Base-by-base conservation (phyloP, 768 basidiomycete species). In the Russula griseocarnosa region DNA sequence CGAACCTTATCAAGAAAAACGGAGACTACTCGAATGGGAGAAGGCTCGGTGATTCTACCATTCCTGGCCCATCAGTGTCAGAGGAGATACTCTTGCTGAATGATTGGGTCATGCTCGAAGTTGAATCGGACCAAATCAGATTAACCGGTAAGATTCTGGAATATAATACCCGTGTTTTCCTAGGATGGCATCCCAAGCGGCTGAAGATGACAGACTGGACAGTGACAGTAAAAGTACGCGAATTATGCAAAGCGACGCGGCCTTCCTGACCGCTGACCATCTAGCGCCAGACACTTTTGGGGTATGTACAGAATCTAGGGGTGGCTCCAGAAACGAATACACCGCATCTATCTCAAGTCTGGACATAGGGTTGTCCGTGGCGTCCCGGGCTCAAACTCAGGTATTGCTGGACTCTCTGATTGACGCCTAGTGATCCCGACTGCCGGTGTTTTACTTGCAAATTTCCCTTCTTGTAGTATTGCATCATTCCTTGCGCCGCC, bases 101-200 rank as follows among this genome's bases (percentile, higher is more conserved):
- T 46, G 97, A 98, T 71, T 82, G 77, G 63, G 75, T 95, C 32
- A 92, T 92, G 85, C 79, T 99, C 0, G 97, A 99, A 75, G 97
- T 98, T 73, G 97, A 98, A 75, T 92, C 90, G 1, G 97, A 97
- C 0, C 85, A 97, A 36, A 89, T 99, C 44, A 81, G 82, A 51
- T 83, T 99, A 18, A 90, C 95, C 0, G 97, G 97, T 6, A 83
- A 86, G 6, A 78, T 76, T 36, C 75, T 98, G 40, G 74, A 78
- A 32, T 79, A 79, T 18, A 82, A 83, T 9, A 98, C 74, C 74
- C 89, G 10, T 94, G 94, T 74, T 90, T 82, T 70, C 82, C 94
- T 3, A 94, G 87, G 0, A 78, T 96, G 76, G 88, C 95, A 11
- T 85, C 87, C 3, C 86, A 90, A 67, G 67, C 73, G 10, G 71